phyloP scores from a whole-genome alignment of 2,329 filamentous ascomycete species.

The Sarocladiaceae sp. region DNA sequence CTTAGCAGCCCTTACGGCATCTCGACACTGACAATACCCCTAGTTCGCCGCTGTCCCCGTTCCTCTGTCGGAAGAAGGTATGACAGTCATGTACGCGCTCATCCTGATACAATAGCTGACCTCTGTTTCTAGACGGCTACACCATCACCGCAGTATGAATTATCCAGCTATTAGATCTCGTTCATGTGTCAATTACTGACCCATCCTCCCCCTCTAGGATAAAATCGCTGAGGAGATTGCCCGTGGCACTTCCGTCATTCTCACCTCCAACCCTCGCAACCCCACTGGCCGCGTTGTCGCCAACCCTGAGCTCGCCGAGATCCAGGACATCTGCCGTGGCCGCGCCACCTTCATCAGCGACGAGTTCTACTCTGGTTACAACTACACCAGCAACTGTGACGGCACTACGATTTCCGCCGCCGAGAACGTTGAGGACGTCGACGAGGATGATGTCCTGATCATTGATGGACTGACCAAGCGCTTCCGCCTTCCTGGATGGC shows the following conservation, averaged over 20 bases:
- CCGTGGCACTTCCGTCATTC: constrained; percentile 77
- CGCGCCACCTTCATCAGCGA: constrained; percentile 90
- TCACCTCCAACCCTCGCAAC: constrained; percentile 94
- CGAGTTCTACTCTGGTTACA: constrained; percentile 95
- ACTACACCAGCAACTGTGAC: constrained; percentile 89
- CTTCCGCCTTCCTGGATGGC: constrained; percentile 92
- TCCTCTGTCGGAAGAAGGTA: constrained; percentile 63
- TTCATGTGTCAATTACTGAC: background rate
- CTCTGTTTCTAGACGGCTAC: constrained; percentile 60
- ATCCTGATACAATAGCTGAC: background rate
- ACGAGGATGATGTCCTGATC: constrained; percentile 85
- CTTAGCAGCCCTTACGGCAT: background rate
- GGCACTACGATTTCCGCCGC: constrained; percentile 84
- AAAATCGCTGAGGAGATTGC: constrained; percentile 90
- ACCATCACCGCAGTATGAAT: constrained; percentile 61
- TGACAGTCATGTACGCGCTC: background rate
- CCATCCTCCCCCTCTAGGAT: constrained; percentile 39
- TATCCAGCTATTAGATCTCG: background rate
- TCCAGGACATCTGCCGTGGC: constrained; percentile 88
- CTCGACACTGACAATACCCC: background rate
- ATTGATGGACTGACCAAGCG: constrained; percentile 96
- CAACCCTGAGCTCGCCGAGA: constrained; percentile 79
- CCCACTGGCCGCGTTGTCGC: constrained; percentile 83
- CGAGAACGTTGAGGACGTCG: constrained; percentile 82
- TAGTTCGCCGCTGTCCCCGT: constrained; percentile 82